Base-by-base conservation (phyloP, 2,329 filamentous ascomycete species). In the Aschersonia sp. region DNA sequence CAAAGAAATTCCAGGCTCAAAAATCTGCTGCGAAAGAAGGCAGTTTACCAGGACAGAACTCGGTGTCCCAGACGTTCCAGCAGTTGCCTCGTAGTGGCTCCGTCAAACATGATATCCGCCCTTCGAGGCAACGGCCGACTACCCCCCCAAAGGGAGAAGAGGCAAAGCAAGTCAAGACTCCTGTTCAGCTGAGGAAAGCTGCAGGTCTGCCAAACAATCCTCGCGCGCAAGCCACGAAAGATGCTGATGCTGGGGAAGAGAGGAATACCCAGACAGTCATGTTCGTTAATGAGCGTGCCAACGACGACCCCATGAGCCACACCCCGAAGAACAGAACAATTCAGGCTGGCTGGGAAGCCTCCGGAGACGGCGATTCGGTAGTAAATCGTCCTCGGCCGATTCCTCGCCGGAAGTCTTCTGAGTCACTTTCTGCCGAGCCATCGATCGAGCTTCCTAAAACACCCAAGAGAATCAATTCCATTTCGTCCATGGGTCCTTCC, bases 301-400 rank as follows among this genome's bases (percentile, higher is more conserved):
- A 77, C 51, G 64, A 77, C 47, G 65, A 79, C 48, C 73, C 75
- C 1, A 8, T 12, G 8, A 37, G 12, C 2, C 35, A 37, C 12
- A 37, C 8, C 12, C 35, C 35, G 8, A 37, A 37, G 4, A 37
- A 37, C 4, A 37, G 35, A 37, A 12, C 12, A 8, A 59, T 55
- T 31, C 65, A 4, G 42, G 39, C 45, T 40, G 39, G n/a, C 32
- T 35, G 22, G 29, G 30, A 30, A 8, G 31, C 49, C 30, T 41
- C 49, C 11, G 45, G 44, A 10, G 43, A 48, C 31, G 45, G 45
- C 30, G 54, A 59, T 2, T 73, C 72, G 0, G 62, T 79, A 22
- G 65, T 79, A 5, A 63, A 79, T 55, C 68, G 76, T 5, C 75
- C 75, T 2, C 66, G 76, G 32, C 76, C 76, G 2, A 74, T 79